Conservation (phyloP, 208 protist genomes). For the Leishmania gerbilli region DNA sequence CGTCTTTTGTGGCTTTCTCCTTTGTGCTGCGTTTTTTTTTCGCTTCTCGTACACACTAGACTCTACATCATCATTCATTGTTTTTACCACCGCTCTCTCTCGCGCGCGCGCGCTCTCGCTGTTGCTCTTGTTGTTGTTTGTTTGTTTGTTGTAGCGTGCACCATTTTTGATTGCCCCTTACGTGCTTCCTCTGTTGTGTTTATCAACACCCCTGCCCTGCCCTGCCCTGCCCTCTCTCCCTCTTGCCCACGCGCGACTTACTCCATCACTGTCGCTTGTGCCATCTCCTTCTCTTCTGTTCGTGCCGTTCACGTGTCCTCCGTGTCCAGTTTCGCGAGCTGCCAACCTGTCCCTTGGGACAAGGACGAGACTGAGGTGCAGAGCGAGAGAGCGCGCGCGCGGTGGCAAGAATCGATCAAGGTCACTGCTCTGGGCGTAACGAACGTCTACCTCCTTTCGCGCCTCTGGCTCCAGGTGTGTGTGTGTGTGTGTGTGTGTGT, state of each 20-base stretch:
- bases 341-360: neutral
- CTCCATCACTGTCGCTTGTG: neutral
- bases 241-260: neutral
- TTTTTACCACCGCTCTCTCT: no score
- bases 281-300: neutral
- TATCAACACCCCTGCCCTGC: neutral
- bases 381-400: neutral
- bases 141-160: neutral
- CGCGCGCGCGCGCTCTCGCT: no score
- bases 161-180: no score
- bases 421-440: neutral
- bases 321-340: neutral
- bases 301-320: neutral
- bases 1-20: neutral
- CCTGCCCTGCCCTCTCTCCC: neutral
- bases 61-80: neutral
- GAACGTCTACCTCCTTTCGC: neutral
- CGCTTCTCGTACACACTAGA: neutral
- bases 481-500: no score
- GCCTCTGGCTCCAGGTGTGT: neutral
- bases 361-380: neutral
- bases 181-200: constrained; percentile 2
- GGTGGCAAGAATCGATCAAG: neutral
- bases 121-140: no score
- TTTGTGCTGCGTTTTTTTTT: neutral